Evolutionary conservation across 1,139 yeast species (phyloP).

Genomic region (Candida labiduridarum): DNA sequence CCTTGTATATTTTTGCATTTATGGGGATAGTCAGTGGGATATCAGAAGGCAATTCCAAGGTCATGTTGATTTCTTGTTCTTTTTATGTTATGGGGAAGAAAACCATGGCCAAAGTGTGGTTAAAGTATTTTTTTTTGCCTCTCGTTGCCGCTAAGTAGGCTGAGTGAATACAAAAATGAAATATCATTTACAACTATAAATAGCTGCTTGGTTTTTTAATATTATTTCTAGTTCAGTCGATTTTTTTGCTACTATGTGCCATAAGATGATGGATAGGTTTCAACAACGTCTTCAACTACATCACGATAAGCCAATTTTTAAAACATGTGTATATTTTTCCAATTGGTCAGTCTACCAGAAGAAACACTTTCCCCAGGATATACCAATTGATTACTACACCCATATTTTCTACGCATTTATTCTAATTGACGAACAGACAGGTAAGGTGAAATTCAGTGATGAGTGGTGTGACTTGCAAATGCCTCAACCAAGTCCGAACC

Average conservation of each 20-base stretch:
- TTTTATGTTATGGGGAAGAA: background rate
- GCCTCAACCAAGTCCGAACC: slow-evolving; percentile 30
- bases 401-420: slow-evolving; percentile 82
- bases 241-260: slow-evolving; percentile 10
- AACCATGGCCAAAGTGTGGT: background rate
- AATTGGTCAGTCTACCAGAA: slow-evolving; percentile 77
- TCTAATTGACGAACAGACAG: slow-evolving; percentile 54
- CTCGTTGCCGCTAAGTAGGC: slow-evolving; percentile 1
- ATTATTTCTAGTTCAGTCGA: background rate
- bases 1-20: slow-evolving; percentile 59
- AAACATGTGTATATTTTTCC: slow-evolving; percentile 40
- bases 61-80: slow-evolving; percentile 4
- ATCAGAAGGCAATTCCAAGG: slow-evolving; percentile 23
- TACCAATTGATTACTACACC: slow-evolving; percentile 59
- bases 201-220: background rate
- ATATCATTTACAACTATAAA: background rate
- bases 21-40: slow-evolving; percentile 23
- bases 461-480: slow-evolving; percentile 67
- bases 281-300: slow-evolving; percentile 10
- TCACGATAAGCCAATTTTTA: slow-evolving; percentile 13
- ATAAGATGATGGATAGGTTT: slow-evolving; percentile 13
- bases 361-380: slow-evolving; percentile 64
- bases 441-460: slow-evolving; percentile 59
- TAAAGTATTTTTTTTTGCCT: slow-evolving; percentile 1
- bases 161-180: background rate